Evolutionary conservation across 148 eudicot species (phyloP), one percentile per base, ranked within the genome.

Genomic region (Nyssa sinensis): DNA sequence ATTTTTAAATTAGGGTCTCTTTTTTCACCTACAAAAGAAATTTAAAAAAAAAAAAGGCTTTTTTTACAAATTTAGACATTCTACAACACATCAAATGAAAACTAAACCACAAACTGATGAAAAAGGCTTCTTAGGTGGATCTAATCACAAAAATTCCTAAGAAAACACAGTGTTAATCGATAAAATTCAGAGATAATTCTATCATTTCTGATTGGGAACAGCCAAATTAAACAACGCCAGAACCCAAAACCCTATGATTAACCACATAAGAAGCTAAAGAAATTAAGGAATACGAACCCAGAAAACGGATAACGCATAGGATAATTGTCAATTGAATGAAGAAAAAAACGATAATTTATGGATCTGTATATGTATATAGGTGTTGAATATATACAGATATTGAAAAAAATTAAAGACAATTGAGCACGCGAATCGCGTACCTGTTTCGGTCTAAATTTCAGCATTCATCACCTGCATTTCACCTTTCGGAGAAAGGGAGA

Each of bases 201-300:
- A 21, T 55, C 8, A 13, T 32, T 24, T 58, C 11, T 4, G 49
- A 34, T 17, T 7, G 7, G 19, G 10, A 65, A 37, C 5, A 35
- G 39, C 69, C 47, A 65, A 32, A 41, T 67, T 7, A 71, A 71
- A 24, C 51, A 28, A 32, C n/a, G 16, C 51, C 2, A 58, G 73
- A 27, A 39, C 49, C 35, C 25, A 1, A 62, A 71, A 60, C 74
- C 74, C 74, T 60, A 60, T 24, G 27, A 59, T 71, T 27, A 24
- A 71, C 55, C 66, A 12, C 9, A 17, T n/a, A 27, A 30, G 1
- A 60, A 12, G 24, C 5, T 4, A 55, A 21, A 8, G 5, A 35
- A 59, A 11, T 25, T 12, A 71, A 34, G 14, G 25, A 8, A 14
- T 2, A 17, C 4, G 57, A 58, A 57, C 29, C 4, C 27, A 30